Evolutionary conservation across 495 filamentous ascomycete genomes (phyloP), one percentile per base, ranked within the genome.

Genomic region (Penicillium waksmanii): DNA sequence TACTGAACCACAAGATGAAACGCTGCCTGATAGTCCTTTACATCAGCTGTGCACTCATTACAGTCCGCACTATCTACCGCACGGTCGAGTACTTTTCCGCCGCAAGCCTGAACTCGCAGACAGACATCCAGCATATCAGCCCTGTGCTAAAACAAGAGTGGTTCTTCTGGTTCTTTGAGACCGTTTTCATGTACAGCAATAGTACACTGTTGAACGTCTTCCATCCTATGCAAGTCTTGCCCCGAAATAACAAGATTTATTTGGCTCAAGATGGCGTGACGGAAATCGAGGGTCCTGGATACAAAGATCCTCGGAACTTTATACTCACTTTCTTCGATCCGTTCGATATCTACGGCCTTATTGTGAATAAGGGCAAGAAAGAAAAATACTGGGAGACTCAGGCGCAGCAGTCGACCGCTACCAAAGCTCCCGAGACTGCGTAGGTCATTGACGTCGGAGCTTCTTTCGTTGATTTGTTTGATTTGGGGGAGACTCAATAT

Each of bases 151-250:
- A 84, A 25, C 82, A 88, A 52, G 89, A 92, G 67, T 87, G 84
- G 83, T 90, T 84, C 67, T 90, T 91, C 66, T 91, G 84, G 72
- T 75, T 91, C 35, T 91, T 91, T 60, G 89, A 91, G 68, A 80
- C 79, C 0, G 67, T 68, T 11, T 69, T 89, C 51, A 91, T 92
- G 88, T 75, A 87, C 3, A 49, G 63, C 48, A 91, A 91, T 55
- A 79, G 75, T 19, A 72, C 82, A 10, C 57, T 91, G 67, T 66
- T 88, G 56, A 91, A 91, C 61, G 64, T 82, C 11, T 77, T 85
- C 23, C 86, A 89, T 66, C 89, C 89, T 15, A 80, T 84, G 62
- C 65, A 62, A 25, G 87, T 77, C 58, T 73, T 92, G 48, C 89
- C 89, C 0, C 71, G 75, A 47, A 83, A 82, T 53, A 84, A 84